Evolutionary conservation across 2,329 filamentous ascomycete genomes (phyloP).

Genomic region (Colletotrichum lupini): DNA sequence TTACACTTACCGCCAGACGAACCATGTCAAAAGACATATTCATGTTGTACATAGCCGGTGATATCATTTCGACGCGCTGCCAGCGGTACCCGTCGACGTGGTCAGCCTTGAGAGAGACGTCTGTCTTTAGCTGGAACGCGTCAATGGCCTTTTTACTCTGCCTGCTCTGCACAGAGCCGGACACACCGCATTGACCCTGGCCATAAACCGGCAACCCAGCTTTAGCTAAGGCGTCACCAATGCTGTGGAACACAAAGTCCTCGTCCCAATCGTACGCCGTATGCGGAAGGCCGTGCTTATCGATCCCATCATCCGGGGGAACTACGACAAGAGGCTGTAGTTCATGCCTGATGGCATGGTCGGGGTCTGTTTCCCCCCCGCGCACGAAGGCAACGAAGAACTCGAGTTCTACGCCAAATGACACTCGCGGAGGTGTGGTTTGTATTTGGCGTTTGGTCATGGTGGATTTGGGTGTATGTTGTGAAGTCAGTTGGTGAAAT

Average conservation of each 20-base stretch:
- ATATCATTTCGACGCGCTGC: slow-evolving; percentile 45
- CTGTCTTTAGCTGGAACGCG: slow-evolving; percentile 12
- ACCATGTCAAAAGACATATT: slow-evolving; percentile 43
- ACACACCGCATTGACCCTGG: background rate
- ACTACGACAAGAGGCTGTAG: slow-evolving; percentile 42
- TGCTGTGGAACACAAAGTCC: background rate
- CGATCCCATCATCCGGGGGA: background rate
- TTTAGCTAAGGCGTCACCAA: slow-evolving; percentile 9
- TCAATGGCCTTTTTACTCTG: slow-evolving; percentile 7
- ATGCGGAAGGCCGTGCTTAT: background rate
- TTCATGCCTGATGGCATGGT: slow-evolving; percentile 31
- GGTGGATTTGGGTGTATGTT: background rate
- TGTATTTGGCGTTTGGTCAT: slow-evolving; percentile 2
- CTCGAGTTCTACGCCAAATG: slow-evolving; percentile 44
- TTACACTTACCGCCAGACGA: slow-evolving; percentile 43
- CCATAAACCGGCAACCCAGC: slow-evolving; percentile 22
- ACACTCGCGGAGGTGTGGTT: slow-evolving; percentile 37
- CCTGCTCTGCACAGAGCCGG: slow-evolving; percentile 18
- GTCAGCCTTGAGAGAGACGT: slow-evolving; percentile 21
- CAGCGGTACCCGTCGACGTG: slow-evolving; percentile 36
- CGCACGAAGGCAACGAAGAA: slow-evolving; percentile 37
- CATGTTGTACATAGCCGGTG: slow-evolving; percentile 46
- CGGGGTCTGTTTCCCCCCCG: slow-evolving; percentile 37
- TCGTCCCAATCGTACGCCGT: background rate
- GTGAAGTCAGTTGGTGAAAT: background rate